Evolutionary conservation across 192 early-diverging fungal genomes (phyloP).

Genomic region (Phlyctochytrium planicorne): DNA sequence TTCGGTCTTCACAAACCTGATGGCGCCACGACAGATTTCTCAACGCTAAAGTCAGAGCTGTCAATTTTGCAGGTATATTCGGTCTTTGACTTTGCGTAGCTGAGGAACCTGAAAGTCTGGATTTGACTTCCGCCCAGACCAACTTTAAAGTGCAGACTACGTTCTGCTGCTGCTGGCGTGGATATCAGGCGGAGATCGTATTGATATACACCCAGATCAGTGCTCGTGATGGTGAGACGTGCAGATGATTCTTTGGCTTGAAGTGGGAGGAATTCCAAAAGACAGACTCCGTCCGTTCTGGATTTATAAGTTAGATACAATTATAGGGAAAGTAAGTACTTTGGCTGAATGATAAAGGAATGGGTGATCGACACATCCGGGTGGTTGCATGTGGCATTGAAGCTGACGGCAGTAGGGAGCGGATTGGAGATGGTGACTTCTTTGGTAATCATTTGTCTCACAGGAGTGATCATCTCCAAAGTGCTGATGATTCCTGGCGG

Average conservation of each 20-base stretch:
- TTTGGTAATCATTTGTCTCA: conserved; percentile 35
- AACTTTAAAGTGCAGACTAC: conserved; percentile 60
- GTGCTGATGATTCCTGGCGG: conserved; percentile 53
- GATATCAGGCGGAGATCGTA: conserved; percentile 55
- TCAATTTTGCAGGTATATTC: conserved; percentile 57
- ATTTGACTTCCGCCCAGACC: conserved; percentile 50
- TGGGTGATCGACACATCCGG: conserved; percentile 52
- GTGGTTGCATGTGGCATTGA: conserved; percentile 42
- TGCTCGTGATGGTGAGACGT: conserved; percentile 37
- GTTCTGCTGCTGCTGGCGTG: conserved; percentile 39
- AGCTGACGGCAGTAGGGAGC: conserved; percentile 42
- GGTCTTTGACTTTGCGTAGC: conserved; percentile 54
- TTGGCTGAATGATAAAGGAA: conserved; percentile 47
- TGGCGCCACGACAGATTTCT: conserved; percentile 52
- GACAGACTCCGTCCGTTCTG: conserved; percentile 42
- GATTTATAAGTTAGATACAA: conserved; percentile 11
- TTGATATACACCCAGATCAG: conserved; percentile 53
- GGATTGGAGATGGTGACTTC: conserved; percentile 55
- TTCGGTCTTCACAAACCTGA: conserved; percentile 38
- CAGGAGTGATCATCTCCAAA: conserved; percentile 44
- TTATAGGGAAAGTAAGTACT: conserved; percentile 27
- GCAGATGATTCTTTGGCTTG: conserved; percentile 48
- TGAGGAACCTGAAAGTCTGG: conserved; percentile 57
- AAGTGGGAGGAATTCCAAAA: conserved; percentile 55
- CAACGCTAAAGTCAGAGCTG: conserved; percentile 52